phyloP scores from a whole-genome alignment of 2,329 filamentous ascomycete genomes.

The Hysterium pulicare region DNA sequence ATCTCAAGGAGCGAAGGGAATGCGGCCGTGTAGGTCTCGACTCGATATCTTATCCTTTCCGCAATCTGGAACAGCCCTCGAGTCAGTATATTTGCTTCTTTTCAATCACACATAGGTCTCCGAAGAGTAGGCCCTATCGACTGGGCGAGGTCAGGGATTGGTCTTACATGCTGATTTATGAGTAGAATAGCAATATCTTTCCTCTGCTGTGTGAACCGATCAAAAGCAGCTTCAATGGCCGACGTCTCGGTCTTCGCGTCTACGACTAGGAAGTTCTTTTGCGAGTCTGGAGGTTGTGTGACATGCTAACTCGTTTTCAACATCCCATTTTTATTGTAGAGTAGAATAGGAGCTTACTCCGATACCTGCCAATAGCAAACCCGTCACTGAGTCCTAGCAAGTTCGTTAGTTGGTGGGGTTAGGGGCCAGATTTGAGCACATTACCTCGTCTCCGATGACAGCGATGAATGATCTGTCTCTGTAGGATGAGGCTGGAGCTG shows the following conservation, averaged over 20 bases:
- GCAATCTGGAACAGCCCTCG: conserved; percentile 62
- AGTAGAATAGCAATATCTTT: conserved; percentile 96
- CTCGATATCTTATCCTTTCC: conserved; percentile 83
- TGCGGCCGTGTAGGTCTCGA: conserved; percentile 88
- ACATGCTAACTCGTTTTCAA: conserved; percentile 74
- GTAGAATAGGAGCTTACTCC: conserved; percentile 60
- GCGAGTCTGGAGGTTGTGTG: conserved; percentile 77
- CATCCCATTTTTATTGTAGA: background rate
- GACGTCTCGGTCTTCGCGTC: conserved; percentile 88
- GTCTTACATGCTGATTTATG: conserved; percentile 91
- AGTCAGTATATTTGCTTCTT: background rate
- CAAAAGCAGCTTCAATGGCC: conserved; percentile 85
- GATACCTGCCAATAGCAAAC: conserved; percentile 89
- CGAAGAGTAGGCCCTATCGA: too few relatives aligned
- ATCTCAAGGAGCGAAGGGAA: conserved; percentile 98
- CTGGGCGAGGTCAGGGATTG: too few relatives aligned
- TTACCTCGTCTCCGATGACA: conserved; percentile 94
- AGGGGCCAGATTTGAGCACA: background rate
- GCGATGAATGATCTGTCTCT: conserved; percentile 92
- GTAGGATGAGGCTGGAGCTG: conserved; percentile 57
- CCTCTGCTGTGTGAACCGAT: conserved; percentile 79
- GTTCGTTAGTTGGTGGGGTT: conserved; percentile 12
- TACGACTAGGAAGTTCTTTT: conserved; percentile 98
- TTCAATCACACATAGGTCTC: too few relatives aligned
- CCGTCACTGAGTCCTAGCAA: conserved; percentile 85